phyloP scores from a whole-genome alignment of 495 filamentous ascomycete species.

The Penicilliopsis zonata region DNA sequence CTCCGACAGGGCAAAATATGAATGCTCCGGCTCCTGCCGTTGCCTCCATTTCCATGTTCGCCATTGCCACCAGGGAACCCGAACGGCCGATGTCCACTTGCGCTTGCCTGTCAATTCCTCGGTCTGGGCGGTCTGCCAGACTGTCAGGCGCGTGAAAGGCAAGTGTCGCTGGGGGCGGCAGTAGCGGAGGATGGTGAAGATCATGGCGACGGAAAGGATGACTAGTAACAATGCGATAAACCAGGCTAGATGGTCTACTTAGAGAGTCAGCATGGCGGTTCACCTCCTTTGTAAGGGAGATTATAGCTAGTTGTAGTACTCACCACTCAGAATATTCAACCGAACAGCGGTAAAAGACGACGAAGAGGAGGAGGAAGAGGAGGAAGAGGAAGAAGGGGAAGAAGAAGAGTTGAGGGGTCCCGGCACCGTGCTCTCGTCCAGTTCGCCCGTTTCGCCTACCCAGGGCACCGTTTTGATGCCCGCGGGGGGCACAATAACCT shows the following conservation, averaged over 20 bases:
- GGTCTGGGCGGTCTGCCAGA: constrained; percentile 9
- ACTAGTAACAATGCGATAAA: neutral
- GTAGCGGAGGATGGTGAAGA: neutral
- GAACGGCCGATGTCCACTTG: constrained; percentile 8
- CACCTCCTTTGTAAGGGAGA: no score
- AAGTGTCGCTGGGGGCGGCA: constrained; percentile 1
- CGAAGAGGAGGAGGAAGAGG: no score
- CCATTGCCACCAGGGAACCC: constrained; percentile 26
- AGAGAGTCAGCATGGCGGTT: no score
- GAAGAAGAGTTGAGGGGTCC: no score
- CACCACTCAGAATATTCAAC: no score
- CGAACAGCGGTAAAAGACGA: no score
- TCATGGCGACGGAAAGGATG: neutral
- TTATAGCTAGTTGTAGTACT: no score
- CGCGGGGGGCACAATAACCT: constrained; percentile 17
- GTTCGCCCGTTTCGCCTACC: no score
- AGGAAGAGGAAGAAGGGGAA: no score
- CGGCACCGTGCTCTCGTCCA: no score
- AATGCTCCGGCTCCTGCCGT: constrained; percentile 5
- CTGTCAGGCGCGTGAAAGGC: no score
- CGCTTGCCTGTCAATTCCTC: constrained; percentile 12
- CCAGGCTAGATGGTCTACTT: neutral
- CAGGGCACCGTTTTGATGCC: constrained; percentile 32
- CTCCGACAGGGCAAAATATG: constrained; percentile 21
- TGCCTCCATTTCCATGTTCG: constrained; percentile 13